Evolutionary conservation across 176 grass and related monocot genomes (phyloP), one percentile per base, ranked within the genome.

Genomic region (Echinochloa phyllopogon): DNA sequence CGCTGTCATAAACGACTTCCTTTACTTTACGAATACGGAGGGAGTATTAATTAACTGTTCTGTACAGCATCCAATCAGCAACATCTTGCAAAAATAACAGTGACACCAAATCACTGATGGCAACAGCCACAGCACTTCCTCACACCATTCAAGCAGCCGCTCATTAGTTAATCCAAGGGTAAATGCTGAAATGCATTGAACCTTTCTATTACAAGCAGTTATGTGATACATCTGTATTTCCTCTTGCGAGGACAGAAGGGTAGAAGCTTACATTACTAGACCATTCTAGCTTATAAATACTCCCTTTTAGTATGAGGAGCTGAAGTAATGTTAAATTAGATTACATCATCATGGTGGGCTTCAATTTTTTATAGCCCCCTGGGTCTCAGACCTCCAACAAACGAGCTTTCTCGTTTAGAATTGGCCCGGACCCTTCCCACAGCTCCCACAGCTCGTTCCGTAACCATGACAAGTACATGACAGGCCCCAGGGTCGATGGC

Each of bases 401-500:
- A 94, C 88, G 94, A 84, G 94, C 69, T 77, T 99, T 94, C 18
- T 99, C 97, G 21, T 83, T 94, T 50, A 82, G 76, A 79, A 90
- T 85, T 52, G 75, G 71, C 40, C 13, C 79, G 4, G 88, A 89
- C 69, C 97, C 97, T 89, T 96, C 91, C 97, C 97, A 96, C 43
- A 94, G 52, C 80, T 99, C 96, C 84, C 86, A 86, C 33, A 96
- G 71, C 72, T 99, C 94, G 78, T 99, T 94, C 86, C 90, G 89
- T 82, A 87, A 83, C 94, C 94, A 99, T 83, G 89, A 93, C 87
- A 94, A 48, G 83, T 89, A 99, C 76, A 96, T 79, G 10, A 99
- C 90, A 36, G 97, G 97, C 9, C 97, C 97, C 52, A 99, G 79
- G 12, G 94, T 96, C 5, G 94, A 96, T 8, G 94, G 97, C 75